Evolutionary conservation across 169 alveolate genomes (phyloP).

Genomic region (Plasmodium relictum): DNA sequence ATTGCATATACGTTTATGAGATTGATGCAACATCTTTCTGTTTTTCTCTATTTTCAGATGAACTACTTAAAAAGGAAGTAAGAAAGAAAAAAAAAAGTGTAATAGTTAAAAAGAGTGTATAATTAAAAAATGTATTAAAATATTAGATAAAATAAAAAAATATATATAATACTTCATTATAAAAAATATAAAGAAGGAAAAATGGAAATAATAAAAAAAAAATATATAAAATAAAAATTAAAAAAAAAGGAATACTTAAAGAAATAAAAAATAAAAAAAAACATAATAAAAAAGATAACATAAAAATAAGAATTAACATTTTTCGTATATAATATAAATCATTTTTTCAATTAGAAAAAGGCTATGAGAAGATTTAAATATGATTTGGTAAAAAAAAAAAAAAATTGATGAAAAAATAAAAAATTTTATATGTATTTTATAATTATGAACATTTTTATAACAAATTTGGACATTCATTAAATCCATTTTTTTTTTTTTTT

Average conservation of each 20-base stretch:
- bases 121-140: background rate
- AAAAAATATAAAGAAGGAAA: conserved; percentile 6
- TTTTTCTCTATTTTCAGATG: conserved; percentile 13
- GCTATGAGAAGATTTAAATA: conserved; percentile 66
- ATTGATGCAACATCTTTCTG: background rate
- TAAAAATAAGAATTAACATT: too few relatives aligned
- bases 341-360: conserved; percentile 26
- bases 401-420: background rate
- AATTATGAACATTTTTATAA: too few relatives aligned
- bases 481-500: too few relatives aligned
- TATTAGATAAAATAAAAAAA: background rate
- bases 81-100: conserved; percentile 3
- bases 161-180: conserved; percentile 12
- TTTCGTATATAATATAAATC: background rate
- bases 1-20: too few relatives aligned
- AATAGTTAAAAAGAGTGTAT: background rate
- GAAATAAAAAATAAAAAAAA: too few relatives aligned
- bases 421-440: too few relatives aligned
- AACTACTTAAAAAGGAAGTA: conserved; percentile 44
- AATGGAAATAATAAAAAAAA: conserved; percentile 16
- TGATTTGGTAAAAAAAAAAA: conserved; percentile 30
- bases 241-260: background rate
- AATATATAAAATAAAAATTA: background rate
- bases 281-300: too few relatives aligned
- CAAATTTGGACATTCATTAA: too few relatives aligned